Evolutionary conservation across 176 grass and related monocot species (phyloP), one percentile per base, ranked within the genome.

Genomic region (Oryza coarctata): DNA sequence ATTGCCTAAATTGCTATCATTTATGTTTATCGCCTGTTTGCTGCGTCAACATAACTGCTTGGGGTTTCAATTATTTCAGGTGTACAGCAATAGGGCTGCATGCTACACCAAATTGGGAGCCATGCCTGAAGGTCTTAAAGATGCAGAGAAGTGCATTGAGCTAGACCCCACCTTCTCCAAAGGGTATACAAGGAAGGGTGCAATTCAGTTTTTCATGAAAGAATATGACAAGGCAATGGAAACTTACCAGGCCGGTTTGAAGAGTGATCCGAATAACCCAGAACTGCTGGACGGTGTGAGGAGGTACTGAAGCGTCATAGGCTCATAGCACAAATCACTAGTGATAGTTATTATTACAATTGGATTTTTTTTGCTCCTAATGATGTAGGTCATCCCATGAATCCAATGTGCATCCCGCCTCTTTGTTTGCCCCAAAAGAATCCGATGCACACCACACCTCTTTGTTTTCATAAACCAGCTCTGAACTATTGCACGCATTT

Each of bases 201-300:
- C 97, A 52, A 29, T 99, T 75, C 97, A 99, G 26, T 99, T 99
- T 81, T 99, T 99, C 77, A 99, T 96, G 97, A 99, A 99, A 85
- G 97, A 99, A 73, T 88, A 96, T 30, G 97, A 99, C 12, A 99
- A 99, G 76, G 97, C 93, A 60, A 84, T 92, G 76, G 90, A 94
- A 80, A 99, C 97, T 66, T 99, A 99, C 68, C 97, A 99, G 83
- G 97, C 92, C 68, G 97, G 97, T 77, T 83, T 99, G 71, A 99
- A 99, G 76, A 87, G 55, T 85, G 97, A 99, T 78, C 87, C 97
- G 1, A 96, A 92, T 71, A 99, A 99, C 75, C 91, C 70, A 13
- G 97, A 99, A 55, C 77, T 99, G 36, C 68, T 84, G 78, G 97
- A 99, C 75, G 96, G 96, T 58, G 70, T 99, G 26, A 90, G 80